Conservation (phyloP, 1,284 basidiomycete species). For the Moesziomyces parantarcticus region DNA sequence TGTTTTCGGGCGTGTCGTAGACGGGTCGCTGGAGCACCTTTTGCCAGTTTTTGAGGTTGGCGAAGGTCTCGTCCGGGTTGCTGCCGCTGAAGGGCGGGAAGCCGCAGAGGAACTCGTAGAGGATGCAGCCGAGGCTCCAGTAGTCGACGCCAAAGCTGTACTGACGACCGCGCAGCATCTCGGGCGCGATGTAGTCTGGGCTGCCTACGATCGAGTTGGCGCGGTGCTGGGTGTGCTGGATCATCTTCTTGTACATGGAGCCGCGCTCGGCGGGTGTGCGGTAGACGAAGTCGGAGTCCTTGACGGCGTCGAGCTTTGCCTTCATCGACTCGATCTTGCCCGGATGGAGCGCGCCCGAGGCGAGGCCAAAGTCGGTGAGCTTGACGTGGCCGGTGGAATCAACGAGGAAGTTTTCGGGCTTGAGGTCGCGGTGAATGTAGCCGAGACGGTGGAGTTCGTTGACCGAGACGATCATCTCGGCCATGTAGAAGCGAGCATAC, state of each 20-base stretch:
- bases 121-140: conserved; percentile 97
- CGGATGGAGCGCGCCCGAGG: conserved; percentile 94
- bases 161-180: conserved; percentile 91
- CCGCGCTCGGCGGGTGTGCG: conserved; percentile 94
- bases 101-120: conserved; percentile 87
- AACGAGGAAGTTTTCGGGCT: conserved; percentile 99
- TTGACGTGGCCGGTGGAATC: conserved; percentile 97
- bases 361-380: conserved; percentile 96
- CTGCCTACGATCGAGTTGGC: conserved; percentile 98
- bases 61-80: conserved; percentile 98
- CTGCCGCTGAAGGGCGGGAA: conserved; percentile 98
- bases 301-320: conserved; percentile 95
- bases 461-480: conserved; percentile 67
- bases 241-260: conserved; percentile 91
- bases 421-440: conserved; percentile 85
- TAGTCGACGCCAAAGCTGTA: conserved; percentile 97
- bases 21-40: conserved; percentile 87
- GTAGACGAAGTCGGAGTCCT: conserved; percentile 89
- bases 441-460: conserved; percentile 65
- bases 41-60: conserved; percentile 97
- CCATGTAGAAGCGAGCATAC: conserved; percentile 66
- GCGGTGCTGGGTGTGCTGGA: conserved; percentile 85
- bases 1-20: conserved; percentile 93
- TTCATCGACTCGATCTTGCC: conserved; percentile 93
- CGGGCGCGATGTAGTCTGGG: conserved; percentile 85